Conservation (phyloP, 805 yeast species). For the Candida loeiensis region DNA sequence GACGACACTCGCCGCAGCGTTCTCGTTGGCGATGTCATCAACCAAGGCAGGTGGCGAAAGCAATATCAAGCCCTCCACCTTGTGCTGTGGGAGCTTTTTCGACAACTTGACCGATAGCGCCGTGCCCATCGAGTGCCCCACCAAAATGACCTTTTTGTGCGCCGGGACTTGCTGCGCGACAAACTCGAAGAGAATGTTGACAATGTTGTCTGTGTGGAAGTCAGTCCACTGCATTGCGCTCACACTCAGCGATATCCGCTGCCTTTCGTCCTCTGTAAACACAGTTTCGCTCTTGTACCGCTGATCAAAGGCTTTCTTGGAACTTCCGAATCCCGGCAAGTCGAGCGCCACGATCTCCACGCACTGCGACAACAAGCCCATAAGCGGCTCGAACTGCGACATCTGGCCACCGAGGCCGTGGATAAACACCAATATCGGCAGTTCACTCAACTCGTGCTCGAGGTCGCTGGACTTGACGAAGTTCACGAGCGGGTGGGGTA, state of each 20-base stretch:
- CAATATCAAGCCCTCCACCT: slow-evolving; percentile 46
- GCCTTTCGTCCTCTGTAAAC: slow-evolving; percentile 29
- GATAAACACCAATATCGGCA: slow-evolving; percentile 63
- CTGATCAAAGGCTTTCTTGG: slow-evolving; percentile 19
- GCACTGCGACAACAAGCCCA: slow-evolving; percentile 59
- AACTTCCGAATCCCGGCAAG: slow-evolving; percentile 84
- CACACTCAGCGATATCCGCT: slow-evolving; percentile 27
- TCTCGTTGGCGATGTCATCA: slow-evolving; percentile 20
- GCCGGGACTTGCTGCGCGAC: slow-evolving; percentile 36
- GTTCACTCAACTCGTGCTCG: slow-evolving; percentile 36
- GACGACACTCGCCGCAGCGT: background rate
- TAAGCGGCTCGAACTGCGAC: slow-evolving; percentile 75
- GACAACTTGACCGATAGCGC: slow-evolving; percentile 48
- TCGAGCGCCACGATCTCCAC: slow-evolving; percentile 69
- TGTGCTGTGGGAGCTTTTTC: slow-evolving; percentile 29
- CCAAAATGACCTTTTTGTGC: slow-evolving; percentile 41
- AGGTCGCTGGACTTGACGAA: slow-evolving; percentile 24
- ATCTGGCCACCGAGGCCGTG: slow-evolving; percentile 93
- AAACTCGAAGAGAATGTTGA: slow-evolving; percentile 35
- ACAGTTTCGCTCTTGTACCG: slow-evolving; percentile 17
- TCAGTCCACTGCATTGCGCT: slow-evolving; percentile 36
- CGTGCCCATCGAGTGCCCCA: slow-evolving; percentile 79
- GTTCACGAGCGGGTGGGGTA: slow-evolving; percentile 47
- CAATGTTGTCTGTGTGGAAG: slow-evolving; percentile 41
- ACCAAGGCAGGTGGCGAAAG: slow-evolving; percentile 47